Base-by-base conservation (phyloP, 257 asterid species). In the Ligustrum vulgare region DNA sequence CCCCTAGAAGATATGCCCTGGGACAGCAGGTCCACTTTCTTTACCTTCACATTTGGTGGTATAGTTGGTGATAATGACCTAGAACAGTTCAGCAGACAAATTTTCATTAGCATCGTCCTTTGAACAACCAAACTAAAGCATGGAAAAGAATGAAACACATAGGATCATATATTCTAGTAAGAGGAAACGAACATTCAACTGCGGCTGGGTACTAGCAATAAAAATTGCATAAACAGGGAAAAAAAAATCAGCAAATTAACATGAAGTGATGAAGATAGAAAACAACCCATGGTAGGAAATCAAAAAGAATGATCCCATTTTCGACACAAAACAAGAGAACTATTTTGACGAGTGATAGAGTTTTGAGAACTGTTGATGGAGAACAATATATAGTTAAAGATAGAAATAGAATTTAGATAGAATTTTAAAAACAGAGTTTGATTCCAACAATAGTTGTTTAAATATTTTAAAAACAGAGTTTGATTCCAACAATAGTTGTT, bases 1-100 rank as follows among this genome's bases (percentile, higher is more conserved):
- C n/a, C n/a, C n/a, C n/a, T n/a, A n/a, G n/a, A n/a, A n/a, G n/a
- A n/a, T n/a, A n/a, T n/a, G n/a, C n/a, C n/a, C n/a, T n/a, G n/a
- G n/a, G n/a, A n/a, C n/a, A n/a, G n/a, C n/a, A 76, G 82, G 68
- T 85, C 85, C 33, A 70, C 79, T 72, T 18, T 73, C 78, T 82
- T 87, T 66, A 75, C 78, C 80, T 76, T 77, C 58, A 71, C 71
- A 76, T 73, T 36, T 75, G 77, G 75, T 34, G 67, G 82, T 78
- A 78, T 28, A 25, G 72, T 67, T 60, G 83, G 83, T 35, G 49
- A 69, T n/a, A 81, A 71, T 68, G 81, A 76, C 84, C 83, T 78
- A 70, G 67, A 70, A 80, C 51, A 79, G 68, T 80, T 23, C 31
- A 34, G 63, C 54, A 67, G 34, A 79, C 72, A 23, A 65, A 71